These are phyloP conservation scores for Spinacia oleracea DNA, from an alignment of 179 eudicot genomes.

Conservation along the genomic window DNA sequence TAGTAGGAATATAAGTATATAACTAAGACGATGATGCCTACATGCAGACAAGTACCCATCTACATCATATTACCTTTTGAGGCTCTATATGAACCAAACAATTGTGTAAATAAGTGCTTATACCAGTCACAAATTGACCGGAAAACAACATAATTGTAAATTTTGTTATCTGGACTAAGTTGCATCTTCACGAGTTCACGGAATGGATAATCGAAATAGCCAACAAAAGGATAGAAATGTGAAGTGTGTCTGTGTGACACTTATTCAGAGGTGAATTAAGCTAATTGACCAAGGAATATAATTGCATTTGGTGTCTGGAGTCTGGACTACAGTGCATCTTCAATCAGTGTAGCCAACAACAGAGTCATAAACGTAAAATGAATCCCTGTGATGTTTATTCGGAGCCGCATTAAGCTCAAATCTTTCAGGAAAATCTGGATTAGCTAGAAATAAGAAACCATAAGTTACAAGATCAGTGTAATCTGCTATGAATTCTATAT, in stretches of 20 bases:
- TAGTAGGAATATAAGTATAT: neutral
- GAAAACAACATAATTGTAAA: too few relatives aligned
- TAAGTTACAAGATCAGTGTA: constrained; percentile 37
- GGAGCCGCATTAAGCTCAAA: constrained; percentile 35
- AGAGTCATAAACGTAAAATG: constrained; percentile 35
- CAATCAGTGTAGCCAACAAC: constrained; percentile 44
- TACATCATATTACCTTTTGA: neutral
- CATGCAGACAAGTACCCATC: neutral
- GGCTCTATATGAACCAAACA: neutral
- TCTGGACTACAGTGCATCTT: constrained; percentile 1
- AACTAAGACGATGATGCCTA: neutral
- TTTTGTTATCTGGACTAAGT: neutral
- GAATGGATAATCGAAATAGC: constrained; percentile 30
- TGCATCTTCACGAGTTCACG: neutral
- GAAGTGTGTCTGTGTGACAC: constrained; percentile 32
- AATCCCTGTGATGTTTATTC: constrained; percentile 34
- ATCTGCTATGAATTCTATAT: too few relatives aligned
- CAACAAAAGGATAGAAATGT: constrained; percentile 36
- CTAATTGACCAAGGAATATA: neutral
- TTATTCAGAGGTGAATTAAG: constrained; percentile 36
- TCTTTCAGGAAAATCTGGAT: constrained; percentile 42
- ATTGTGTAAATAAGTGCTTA: neutral
- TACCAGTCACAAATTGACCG: too few relatives aligned
- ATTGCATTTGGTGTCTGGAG: too few relatives aligned
- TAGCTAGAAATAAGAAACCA: constrained; percentile 38